Conservation (phyloP, 345 rosid species). For the Melastoma malabathricum region DNA sequence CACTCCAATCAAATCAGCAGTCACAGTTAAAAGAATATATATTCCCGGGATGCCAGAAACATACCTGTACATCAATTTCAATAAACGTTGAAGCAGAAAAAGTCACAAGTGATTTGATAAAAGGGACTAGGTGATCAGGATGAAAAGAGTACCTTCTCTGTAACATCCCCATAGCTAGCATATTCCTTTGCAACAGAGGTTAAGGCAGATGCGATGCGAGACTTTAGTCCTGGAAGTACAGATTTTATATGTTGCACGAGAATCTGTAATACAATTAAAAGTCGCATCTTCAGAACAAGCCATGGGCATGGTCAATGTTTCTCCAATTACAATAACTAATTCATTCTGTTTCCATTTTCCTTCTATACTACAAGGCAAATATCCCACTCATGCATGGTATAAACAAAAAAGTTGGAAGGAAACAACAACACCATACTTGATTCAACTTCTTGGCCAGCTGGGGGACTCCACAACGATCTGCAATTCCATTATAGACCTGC, state of each 20-base stretch:
- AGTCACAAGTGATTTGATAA: background rate
- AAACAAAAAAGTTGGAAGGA: slow-evolving; percentile 1
- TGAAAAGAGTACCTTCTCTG: slow-evolving; percentile 47
- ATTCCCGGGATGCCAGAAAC: background rate
- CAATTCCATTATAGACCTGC: slow-evolving; percentile 69
- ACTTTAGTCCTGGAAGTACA: slow-evolving; percentile 71
- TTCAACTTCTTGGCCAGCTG: slow-evolving; percentile 91
- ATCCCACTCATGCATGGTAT: too few species aligned
- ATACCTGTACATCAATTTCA: background rate
- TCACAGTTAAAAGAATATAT: too few species aligned
- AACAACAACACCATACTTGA: slow-evolving; percentile 39
- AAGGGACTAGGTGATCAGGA: slow-evolving; percentile 1
- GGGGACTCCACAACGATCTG: slow-evolving; percentile 92
- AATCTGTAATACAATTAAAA: slow-evolving; percentile 31
- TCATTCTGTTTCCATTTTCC: too few species aligned
- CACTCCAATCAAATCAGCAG: background rate
- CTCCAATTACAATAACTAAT: too few species aligned
- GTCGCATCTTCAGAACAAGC: too few species aligned
- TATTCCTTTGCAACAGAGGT: slow-evolving; percentile 81
- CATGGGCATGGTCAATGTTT: too few species aligned
- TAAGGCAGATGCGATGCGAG: slow-evolving; percentile 54
- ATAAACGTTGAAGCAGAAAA: background rate
- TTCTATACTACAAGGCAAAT: too few species aligned
- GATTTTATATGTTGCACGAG: slow-evolving; percentile 79
- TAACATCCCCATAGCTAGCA: slow-evolving; percentile 83